Base-by-base conservation (phyloP, 257 asterid genomes). In the Solanum piurae region DNA sequence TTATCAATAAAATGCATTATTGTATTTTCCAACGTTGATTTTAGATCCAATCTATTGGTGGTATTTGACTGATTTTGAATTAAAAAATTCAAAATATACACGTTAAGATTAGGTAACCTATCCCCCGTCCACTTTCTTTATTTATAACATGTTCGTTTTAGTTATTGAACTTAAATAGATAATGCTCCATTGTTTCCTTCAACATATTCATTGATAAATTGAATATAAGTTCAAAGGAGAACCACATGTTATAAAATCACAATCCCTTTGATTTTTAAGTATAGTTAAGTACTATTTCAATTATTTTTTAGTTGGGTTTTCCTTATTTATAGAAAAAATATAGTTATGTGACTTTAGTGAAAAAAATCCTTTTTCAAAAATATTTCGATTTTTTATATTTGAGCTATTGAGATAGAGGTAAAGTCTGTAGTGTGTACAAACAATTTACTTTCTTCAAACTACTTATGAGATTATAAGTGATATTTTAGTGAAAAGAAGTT, bases 51-150 rank as follows among this genome's bases (percentile, higher is more conserved):
- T 62, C 71, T 62, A 62, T 10, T 23, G 4, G 71, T 4, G n/a
- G 0, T 4, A 42, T 42, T 9, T 52, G 62, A 16, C 18, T 52
- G 21, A 52, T 68, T 49, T 0, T 49, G 21, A 49, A 49, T 14
- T 49, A 49, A 14, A 49, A 12, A 49, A 49, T 14, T 49, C 34
- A 34, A 1, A 36, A 36, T 33, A 36, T 36, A 13, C 58, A 46
- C 0, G 20, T 49, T 49, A 49, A 49, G 21, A 49, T 8, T 49
- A 49, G 60, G 58, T 49, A 49, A 46, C 20, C 0, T 0, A 7
- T 13, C 6, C 55, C 9, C 6, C 1, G 7, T 46, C 0, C 55
- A 46, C 20, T 0, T 0, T 12, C 7, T 13, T 46, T 46, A 13
- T 13, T 46, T 5, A 7, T 46, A 46, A 46, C 75, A 18, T 3